Evolutionary conservation across 176 grass and related monocot genomes (phyloP), one percentile per base, ranked within the genome.

Genomic region (Oryza nivara): DNA sequence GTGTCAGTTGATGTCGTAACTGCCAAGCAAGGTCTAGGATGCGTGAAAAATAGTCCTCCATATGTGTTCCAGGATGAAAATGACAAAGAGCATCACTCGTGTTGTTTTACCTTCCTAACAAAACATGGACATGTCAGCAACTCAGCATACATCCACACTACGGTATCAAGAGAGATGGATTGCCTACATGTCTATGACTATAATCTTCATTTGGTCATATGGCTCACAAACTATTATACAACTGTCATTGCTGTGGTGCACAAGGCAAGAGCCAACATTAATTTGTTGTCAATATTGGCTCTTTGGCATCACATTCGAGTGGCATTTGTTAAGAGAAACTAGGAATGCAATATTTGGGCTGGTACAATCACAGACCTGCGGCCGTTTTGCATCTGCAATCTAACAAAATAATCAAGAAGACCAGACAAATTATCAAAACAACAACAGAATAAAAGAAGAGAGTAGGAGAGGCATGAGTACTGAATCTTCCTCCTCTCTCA

Each of bases 11-110:
- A 40, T 86, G 79, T 66, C 88, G 70, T 68, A 97, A 52, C 83
- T 86, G 82, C 80, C 90, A 94, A 76, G 90, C 74, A 89, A 94
- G 51, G 81, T 86, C 85, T 71, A 92, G 67, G 60, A 94, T 43
- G 77, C 22, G 72, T 52, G 32, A 44, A 80, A 88, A 86, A 84
- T 80, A 97, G 46, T 97, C 88, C 74, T 92, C 92, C 92, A 97
- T 94, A 46, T 78, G 45, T 82, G 48, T 69, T 89, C 34, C 61
- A 81, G 34, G 60, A 52, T 22, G 67, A 68, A 41, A 68, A 52
- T 14, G 58, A 72, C 51, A 34, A 54, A 65, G 30, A 72, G 22
- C 41, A 76, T 70, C 66, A 89, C 71, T 66, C 12, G 20, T 44
- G 54, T 44, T 71, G 54, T 75, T 73, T 38, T 78, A 82, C 68